Percentiles rank a stretch among this genome's conserved stretches.
These are phyloP conservation scores for Cyberlindnera euphorbiae DNA, from an alignment of 805 yeast species.

Conservation along the genomic window DNA sequence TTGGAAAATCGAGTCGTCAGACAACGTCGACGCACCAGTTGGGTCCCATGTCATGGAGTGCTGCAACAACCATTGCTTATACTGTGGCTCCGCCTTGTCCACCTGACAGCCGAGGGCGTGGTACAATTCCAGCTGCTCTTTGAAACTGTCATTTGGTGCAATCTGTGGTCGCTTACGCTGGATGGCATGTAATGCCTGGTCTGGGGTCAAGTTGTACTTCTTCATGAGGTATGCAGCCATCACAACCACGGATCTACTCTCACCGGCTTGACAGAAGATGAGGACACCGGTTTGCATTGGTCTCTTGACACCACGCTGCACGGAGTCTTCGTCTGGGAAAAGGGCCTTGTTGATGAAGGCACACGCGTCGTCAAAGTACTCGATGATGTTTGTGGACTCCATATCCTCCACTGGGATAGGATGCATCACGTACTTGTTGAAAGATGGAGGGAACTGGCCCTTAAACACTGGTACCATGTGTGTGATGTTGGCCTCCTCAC, in stretches of 20 bases:
- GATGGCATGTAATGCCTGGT: conserved; percentile 74
- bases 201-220: conserved; percentile 51
- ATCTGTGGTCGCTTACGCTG: conserved; percentile 53
- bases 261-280: conserved; percentile 88
- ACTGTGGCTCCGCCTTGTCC: conserved; percentile 28
- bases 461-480: conserved; percentile 69
- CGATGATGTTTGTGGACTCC: conserved; percentile 58
- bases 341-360: conserved; percentile 63
- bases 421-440: conserved; percentile 45
- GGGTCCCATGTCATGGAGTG: conserved; percentile 38
- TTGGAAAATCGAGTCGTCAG: conserved; percentile 29
- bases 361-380: conserved; percentile 55
- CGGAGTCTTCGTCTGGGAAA: conserved; percentile 36
- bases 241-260: conserved; percentile 83
- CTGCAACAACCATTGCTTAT: conserved; percentile 40
- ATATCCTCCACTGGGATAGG: conserved; percentile 74
- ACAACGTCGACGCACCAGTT: conserved; percentile 30
- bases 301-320: conserved; percentile 23
- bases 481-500: conserved; percentile 50
- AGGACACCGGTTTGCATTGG: conserved; percentile 42
- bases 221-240: conserved; percentile 87
- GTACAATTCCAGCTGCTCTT: conserved; percentile 65
- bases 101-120: conserved; percentile 38
- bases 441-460: conserved; percentile 53
- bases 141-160: conserved; percentile 71